These are phyloP conservation scores for Fusarium citri DNA, from an alignment of 2,329 filamentous ascomycete species.

Conservation along the genomic window DNA sequence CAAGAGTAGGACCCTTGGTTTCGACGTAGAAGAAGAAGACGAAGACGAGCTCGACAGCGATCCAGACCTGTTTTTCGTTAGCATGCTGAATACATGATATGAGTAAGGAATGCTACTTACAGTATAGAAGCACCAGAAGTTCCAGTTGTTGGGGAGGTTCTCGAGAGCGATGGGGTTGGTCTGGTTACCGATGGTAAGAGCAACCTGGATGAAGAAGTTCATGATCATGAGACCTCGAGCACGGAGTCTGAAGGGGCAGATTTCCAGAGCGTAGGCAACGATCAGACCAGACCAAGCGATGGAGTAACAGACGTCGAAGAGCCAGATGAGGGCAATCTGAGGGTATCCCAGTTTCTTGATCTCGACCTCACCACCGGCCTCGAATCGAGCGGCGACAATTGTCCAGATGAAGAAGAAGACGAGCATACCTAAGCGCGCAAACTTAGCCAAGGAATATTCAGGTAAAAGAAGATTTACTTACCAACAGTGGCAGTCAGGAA, in stretches of 20 bases:
- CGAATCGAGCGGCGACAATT: conserved; percentile 19
- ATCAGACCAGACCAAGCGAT: conserved; percentile 70
- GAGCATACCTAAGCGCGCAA: conserved; percentile 54
- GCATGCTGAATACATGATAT: not conserved
- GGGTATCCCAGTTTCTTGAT: conserved; percentile 58
- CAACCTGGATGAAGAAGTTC: conserved; percentile 72
- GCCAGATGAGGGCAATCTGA: conserved; percentile 70
- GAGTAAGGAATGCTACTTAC: conserved; percentile 29
- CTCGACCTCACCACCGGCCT: conserved; percentile 4
- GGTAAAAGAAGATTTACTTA: not conserved
- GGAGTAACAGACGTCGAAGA: conserved; percentile 69
- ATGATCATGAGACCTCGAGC: conserved; percentile 72
- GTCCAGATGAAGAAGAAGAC: conserved; percentile 25
- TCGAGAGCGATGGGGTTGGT: conserved; percentile 74
- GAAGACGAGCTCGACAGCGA: conserved; percentile 64
- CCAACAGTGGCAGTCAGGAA: conserved; percentile 60
- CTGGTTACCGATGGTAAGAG: conserved; percentile 71
- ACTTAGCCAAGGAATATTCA: not conserved
- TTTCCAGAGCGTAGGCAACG: conserved; percentile 68
- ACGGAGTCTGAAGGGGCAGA: conserved; percentile 69
- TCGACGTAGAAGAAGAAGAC: conserved; percentile 77
- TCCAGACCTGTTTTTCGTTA: conserved; percentile 13
- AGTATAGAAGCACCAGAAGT: conserved; percentile 75
- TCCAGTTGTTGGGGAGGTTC: conserved; percentile 69
- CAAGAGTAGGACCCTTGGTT: conserved; percentile 76